phyloP scores from a whole-genome alignment of 768 basidiomycete genomes.

The Hericium rajendrae region DNA sequence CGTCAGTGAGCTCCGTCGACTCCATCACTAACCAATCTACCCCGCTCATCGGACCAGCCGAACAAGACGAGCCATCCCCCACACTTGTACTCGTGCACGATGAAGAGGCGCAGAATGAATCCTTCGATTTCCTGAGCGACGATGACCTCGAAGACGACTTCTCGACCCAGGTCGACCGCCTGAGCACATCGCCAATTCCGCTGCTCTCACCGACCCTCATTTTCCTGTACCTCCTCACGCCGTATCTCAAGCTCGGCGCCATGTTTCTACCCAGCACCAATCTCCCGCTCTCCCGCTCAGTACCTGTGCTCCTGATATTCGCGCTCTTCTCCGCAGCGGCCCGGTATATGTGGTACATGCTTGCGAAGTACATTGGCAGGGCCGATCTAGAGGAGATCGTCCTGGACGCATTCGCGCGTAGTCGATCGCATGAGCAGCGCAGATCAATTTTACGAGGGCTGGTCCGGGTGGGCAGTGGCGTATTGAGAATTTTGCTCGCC shows the following conservation, averaged over 20 bases:
- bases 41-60: slow-evolving; percentile 9
- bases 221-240: slow-evolving; percentile 60
- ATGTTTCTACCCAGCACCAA: slow-evolving; percentile 44
- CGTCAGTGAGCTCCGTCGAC: neutral
- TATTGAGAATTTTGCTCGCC: slow-evolving; percentile 41
- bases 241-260: slow-evolving; percentile 64
- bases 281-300: slow-evolving; percentile 37
- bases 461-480: slow-evolving; percentile 35
- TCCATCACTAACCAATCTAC: neutral
- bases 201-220: slow-evolving; percentile 48
- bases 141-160: slow-evolving; percentile 32
- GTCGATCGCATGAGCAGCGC: slow-evolving; percentile 38
- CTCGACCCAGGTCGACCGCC: slow-evolving; percentile 16
- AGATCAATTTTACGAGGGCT: slow-evolving; percentile 34
- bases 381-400: slow-evolving; percentile 59
- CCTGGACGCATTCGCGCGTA: slow-evolving; percentile 48
- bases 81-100: slow-evolving; percentile 59
- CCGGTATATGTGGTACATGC: slow-evolving; percentile 67
- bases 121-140: slow-evolving; percentile 31
- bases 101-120: slow-evolving; percentile 28
- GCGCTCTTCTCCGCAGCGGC: slow-evolving; percentile 52
- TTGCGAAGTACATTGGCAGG: slow-evolving; percentile 61
- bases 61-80: slow-evolving; percentile 28
- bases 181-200: slow-evolving; percentile 31
- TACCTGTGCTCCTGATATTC: slow-evolving; percentile 41